Evolutionary conservation across 345 rosid genomes (phyloP).

Genomic region (Aquilaria yunnanensis): DNA sequence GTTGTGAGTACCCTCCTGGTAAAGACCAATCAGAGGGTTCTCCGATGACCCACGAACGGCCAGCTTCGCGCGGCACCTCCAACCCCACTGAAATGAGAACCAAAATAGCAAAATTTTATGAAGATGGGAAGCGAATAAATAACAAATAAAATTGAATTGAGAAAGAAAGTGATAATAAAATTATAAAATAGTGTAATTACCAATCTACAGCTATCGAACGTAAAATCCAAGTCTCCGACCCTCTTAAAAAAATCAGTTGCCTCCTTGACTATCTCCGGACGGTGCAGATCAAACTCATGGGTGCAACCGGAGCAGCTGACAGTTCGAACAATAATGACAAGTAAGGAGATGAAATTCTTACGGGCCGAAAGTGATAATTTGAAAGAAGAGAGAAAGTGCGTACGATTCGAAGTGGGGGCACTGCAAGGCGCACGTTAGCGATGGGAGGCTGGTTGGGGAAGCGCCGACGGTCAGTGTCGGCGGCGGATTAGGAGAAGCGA

Average conservation of each 20-base stretch:
- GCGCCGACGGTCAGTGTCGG: slow-evolving; percentile 18
- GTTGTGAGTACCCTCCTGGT: slow-evolving; percentile 81
- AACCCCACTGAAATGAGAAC: slow-evolving; percentile 58
- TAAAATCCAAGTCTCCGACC: slow-evolving; percentile 69
- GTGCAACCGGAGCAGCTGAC: slow-evolving; percentile 92
- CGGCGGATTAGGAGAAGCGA: slow-evolving; percentile 14
- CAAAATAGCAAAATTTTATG: slow-evolving; percentile 12
- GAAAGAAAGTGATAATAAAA: slow-evolving; percentile 1
- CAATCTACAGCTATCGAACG: slow-evolving; percentile 77
- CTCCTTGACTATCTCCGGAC: slow-evolving; percentile 65
- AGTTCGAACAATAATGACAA: background rate
- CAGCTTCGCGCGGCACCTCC: slow-evolving; percentile 91
- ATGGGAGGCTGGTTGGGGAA: slow-evolving; percentile 19
- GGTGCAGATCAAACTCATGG: slow-evolving; percentile 81
- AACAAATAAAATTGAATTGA: slow-evolving; percentile 5
- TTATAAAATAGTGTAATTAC: slow-evolving; percentile 20
- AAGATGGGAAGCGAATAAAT: background rate
- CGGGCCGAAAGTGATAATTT: slow-evolving; percentile 2
- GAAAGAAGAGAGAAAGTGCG: slow-evolving; percentile 1
- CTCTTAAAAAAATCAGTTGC: slow-evolving; percentile 59
- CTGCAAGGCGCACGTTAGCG: slow-evolving; percentile 60
- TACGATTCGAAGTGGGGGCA: slow-evolving; percentile 85
- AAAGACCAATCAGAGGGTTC: slow-evolving; percentile 75
- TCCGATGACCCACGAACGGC: slow-evolving; percentile 76
- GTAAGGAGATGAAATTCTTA: background rate